Evolutionary conservation across 192 early-diverging fungal species (phyloP).

Genomic region (Gryganskiella cystojenkinii): DNA sequence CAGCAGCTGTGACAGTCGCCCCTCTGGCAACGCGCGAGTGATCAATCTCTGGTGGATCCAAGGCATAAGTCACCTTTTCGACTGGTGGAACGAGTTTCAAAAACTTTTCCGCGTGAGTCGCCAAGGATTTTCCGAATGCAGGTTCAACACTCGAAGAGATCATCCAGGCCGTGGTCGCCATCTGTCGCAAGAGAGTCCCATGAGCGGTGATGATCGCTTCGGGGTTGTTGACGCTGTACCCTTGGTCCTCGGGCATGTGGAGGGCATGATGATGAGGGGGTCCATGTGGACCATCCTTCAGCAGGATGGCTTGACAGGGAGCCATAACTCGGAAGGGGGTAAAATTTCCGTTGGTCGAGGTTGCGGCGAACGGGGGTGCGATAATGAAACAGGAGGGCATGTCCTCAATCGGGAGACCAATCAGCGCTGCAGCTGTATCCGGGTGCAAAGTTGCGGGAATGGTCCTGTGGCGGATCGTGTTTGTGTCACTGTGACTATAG

Average conservation of each 20-base stretch:
- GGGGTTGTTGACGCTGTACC: slow-evolving; percentile 28
- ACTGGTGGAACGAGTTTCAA: slow-evolving; percentile 22
- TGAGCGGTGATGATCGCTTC: slow-evolving; percentile 31
- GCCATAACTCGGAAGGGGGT: slow-evolving; percentile 39
- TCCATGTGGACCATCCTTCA: slow-evolving; percentile 12
- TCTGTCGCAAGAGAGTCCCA: slow-evolving; percentile 37
- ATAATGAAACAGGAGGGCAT: slow-evolving; percentile 36
- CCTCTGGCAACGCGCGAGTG: too few relatives aligned
- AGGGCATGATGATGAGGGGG: slow-evolving; percentile 7
- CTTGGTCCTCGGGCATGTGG: slow-evolving; percentile 34
- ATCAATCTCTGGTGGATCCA: slow-evolving; percentile 9
- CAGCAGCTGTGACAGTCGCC: too few relatives aligned
- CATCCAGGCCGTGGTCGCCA: slow-evolving; percentile 29
- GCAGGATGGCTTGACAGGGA: slow-evolving; percentile 26
- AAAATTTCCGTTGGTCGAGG: slow-evolving; percentile 6
- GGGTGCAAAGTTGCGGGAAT: too few relatives aligned
- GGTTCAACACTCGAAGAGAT: slow-evolving; percentile 19
- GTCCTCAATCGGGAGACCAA: slow-evolving; percentile 26
- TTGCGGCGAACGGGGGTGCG: slow-evolving; percentile 9
- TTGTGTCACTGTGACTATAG: too few relatives aligned
- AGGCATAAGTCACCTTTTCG: slow-evolving; percentile 2
- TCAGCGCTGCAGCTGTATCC: slow-evolving; percentile 28
- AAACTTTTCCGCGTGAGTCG: slow-evolving; percentile 37
- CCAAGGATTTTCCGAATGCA: slow-evolving; percentile 7
- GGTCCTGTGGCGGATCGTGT: too few relatives aligned